These are phyloP conservation scores for Fusarium chlamydosporum DNA, from an alignment of 2,329 filamentous ascomycete species.

Conservation along the genomic window DNA sequence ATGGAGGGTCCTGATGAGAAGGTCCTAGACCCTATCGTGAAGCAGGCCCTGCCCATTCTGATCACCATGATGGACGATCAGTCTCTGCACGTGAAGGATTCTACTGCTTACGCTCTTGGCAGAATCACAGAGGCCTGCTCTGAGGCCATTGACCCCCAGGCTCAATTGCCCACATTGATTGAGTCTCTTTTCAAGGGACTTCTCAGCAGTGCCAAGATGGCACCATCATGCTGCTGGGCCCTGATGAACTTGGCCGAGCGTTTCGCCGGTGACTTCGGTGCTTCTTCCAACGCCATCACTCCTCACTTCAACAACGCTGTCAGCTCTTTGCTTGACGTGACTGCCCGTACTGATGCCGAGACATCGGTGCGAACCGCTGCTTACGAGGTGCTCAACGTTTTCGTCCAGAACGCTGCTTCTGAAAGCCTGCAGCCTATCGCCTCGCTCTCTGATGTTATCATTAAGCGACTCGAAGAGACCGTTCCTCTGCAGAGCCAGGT, in stretches of 20 bases:
- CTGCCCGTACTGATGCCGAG: conserved; percentile 84
- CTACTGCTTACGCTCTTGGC: conserved; percentile 93
- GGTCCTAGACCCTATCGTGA: conserved; percentile 91
- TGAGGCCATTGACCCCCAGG: conserved; percentile 86
- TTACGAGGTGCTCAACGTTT: conserved; percentile 96
- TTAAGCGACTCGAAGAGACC: conserved; percentile 92
- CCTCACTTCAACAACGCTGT: conserved; percentile 95
- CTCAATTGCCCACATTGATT: conserved; percentile 88
- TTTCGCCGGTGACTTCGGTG: conserved; percentile 88
- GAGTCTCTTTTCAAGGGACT: conserved; percentile 90
- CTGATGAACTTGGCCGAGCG: conserved; percentile 98
- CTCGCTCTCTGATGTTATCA: conserved; percentile 85
- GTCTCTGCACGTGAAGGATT: conserved; percentile 92
- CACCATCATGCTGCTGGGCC: conserved; percentile 98
- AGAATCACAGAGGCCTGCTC: conserved; percentile 96
- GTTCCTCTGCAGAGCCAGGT: conserved; percentile 91
- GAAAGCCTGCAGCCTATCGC: conserved; percentile 87
- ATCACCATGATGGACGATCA: conserved; percentile 93
- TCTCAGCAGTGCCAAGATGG: conserved; percentile 94
- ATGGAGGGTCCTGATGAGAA: conserved; percentile 98
- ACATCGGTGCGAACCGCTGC: conserved; percentile 93
- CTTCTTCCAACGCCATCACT: conserved; percentile 83
- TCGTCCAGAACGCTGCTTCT: conserved; percentile 89
- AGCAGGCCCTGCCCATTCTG: conserved; percentile 92
- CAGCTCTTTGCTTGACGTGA: conserved; percentile 85